phyloP scores from a whole-genome alignment of 2,329 filamentous ascomycete genomes.

The Fusarium praegraminearum region DNA sequence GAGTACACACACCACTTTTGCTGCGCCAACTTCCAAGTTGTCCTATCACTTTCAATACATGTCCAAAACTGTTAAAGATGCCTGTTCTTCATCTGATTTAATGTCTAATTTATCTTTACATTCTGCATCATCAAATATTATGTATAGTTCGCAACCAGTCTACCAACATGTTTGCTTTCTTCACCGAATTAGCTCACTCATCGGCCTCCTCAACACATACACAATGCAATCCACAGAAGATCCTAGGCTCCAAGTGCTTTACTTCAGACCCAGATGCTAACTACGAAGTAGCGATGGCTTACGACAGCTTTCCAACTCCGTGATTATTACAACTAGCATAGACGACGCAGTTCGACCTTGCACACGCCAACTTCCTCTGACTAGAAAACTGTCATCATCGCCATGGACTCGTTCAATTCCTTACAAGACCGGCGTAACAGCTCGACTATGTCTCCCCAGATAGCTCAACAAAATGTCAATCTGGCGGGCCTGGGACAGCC shows the following conservation, averaged over 20 bases:
- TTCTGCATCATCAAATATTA: too few relatives aligned
- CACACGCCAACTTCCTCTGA: background rate
- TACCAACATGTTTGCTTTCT: slow-evolving; percentile 5
- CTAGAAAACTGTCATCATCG: background rate
- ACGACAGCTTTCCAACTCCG: background rate
- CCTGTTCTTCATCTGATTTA: background rate
- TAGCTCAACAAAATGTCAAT: slow-evolving; percentile 22
- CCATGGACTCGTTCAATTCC: slow-evolving; percentile 29
- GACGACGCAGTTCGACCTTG: slow-evolving; percentile 7
- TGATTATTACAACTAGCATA: background rate
- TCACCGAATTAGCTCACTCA: background rate
- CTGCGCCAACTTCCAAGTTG: background rate
- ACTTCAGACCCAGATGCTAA: slow-evolving; percentile 11
- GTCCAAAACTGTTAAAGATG: background rate
- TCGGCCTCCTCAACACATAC: background rate
- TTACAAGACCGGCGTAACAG: slow-evolving; percentile 6
- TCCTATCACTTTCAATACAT: background rate
- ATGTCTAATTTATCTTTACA: background rate
- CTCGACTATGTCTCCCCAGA: slow-evolving; percentile 11
- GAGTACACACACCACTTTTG: background rate
- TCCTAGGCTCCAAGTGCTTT: background rate
- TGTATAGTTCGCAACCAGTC: background rate
- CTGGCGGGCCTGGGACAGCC: slow-evolving; percentile 15
- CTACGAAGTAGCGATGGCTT: background rate
- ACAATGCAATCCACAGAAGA: background rate